A percentile compares a stretch with the other conserved stretches of the same genome.
Evolutionary conservation across 495 filamentous ascomycete species (phyloP).

Genomic region (Penicillium paxilli): DNA sequence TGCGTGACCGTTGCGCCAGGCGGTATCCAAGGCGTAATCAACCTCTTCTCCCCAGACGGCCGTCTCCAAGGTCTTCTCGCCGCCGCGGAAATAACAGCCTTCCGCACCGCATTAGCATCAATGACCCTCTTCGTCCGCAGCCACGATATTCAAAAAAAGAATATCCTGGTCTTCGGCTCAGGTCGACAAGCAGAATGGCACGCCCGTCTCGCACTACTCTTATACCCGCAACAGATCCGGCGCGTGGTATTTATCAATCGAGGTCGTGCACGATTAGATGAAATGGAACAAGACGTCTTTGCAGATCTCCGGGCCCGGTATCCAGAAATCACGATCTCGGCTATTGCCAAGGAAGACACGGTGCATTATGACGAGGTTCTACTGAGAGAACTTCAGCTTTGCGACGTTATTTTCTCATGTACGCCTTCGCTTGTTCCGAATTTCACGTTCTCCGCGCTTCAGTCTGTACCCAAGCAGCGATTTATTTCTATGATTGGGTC

Average conservation of each 20-base stretch:
- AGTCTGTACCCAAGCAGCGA: conserved; percentile 53
- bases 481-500: conserved; percentile 81
- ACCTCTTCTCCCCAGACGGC: conserved; percentile 70
- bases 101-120: conserved; percentile 85
- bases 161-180: conserved; percentile 78
- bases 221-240: conserved; percentile 60
- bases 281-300: conserved; percentile 30
- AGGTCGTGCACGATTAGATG: conserved; percentile 50
- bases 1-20: conserved; percentile 53
- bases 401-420: conserved; percentile 82
- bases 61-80: conserved; percentile 75
- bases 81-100: conserved; percentile 85
- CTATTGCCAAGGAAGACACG: conserved; percentile 33
- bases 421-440: conserved; percentile 62
- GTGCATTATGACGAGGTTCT: conserved; percentile 28
- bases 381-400: conserved; percentile 19
- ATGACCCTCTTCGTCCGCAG: conserved; percentile 70
- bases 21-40: conserved; percentile 67
- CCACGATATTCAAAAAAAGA: conserved; percentile 50
- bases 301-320: conserved; percentile 24
- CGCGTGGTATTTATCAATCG: conserved; percentile 77
- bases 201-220: conserved; percentile 73
- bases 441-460: conserved; percentile 58
- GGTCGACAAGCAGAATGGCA: conserved; percentile 95
- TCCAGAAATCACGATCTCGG: conserved; percentile 21